phyloP scores from a whole-genome alignment of 2,329 filamentous ascomycete genomes.

The Fusarium marasasianum region DNA sequence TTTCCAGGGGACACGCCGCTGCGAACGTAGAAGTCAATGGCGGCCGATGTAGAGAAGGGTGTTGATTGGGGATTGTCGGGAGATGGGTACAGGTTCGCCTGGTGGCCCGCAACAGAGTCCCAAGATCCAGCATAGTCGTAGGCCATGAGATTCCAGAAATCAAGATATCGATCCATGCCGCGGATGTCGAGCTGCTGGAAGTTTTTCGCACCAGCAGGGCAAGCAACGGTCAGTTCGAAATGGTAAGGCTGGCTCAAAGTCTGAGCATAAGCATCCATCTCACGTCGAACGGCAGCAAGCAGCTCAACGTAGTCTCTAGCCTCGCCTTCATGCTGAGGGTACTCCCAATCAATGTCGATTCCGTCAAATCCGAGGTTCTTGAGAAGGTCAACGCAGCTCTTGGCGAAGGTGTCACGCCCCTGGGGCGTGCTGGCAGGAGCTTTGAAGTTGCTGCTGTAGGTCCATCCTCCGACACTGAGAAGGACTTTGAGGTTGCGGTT shows the following conservation, averaged over 20 bases:
- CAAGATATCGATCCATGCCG: slow-evolving; percentile 72
- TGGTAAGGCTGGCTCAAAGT: slow-evolving; percentile 57
- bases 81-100: slow-evolving; percentile 79
- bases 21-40: slow-evolving; percentile 74
- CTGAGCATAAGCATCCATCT: slow-evolving; percentile 66
- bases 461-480: slow-evolving; percentile 92
- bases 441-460: slow-evolving; percentile 87
- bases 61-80: slow-evolving; percentile 68
- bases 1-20: slow-evolving; percentile 74
- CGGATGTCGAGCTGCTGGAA: slow-evolving; percentile 69
- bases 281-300: slow-evolving; percentile 63
- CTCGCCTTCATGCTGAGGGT: slow-evolving; percentile 64
- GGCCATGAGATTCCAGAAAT: slow-evolving; percentile 87
- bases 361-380: slow-evolving; percentile 83
- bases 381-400: slow-evolving; percentile 77
- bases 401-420: slow-evolving; percentile 77
- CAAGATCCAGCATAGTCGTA: slow-evolving; percentile 90
- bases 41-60: slow-evolving; percentile 78
- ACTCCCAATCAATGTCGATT: slow-evolving; percentile 76
- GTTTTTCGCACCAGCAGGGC: slow-evolving; percentile 70
- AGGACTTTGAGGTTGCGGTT: slow-evolving; percentile 88
- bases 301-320: slow-evolving; percentile 69
- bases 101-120: slow-evolving; percentile 77
- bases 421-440: slow-evolving; percentile 74
- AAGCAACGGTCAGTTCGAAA: slow-evolving; percentile 73